Evolutionary conservation across 306 rosid genomes (phyloP), one percentile per base, ranked within the genome.

Genomic region (Cucurbita ficifolia): DNA sequence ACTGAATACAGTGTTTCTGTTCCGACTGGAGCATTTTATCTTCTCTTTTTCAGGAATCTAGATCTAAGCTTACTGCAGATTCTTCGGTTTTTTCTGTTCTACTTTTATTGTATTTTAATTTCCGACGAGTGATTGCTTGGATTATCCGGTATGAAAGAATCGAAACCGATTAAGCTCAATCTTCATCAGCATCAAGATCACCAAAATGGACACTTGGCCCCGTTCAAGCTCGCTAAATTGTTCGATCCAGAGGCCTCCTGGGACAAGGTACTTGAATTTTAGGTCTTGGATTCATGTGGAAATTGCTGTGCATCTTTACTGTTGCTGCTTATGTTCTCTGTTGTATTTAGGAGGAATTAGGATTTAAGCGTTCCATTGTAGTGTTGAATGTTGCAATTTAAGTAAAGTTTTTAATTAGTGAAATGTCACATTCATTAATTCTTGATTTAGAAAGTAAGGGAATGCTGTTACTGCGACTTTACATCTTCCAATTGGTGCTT

Each of bases 201-300:
- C 83, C 97, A 83, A 83, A 91, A 89, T 54, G 99, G 97, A 24
- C 99, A 95, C 83, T 85, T 85, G 67, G 86, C 99, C 49, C 92
- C 96, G 69, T 91, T 90, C 83, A 95, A 84, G 84, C 85, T 91
- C 79, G 90, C 97, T 60, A 91, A 89, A 85, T 80, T 95, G 81
- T 82, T 95, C 75, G 97, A 91, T 85, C 97, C 99, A 11, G 99
- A 95, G 79, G 96, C 97, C 79, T 91, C 99, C 0, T 91, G 99
- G 99, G 99, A 95, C 79, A 95, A 95, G 99, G 99, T 95, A 80
- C 46, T 76, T 36, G 51, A 18, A 5, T 82, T 74, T 62, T 73
- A 71, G 6, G 35, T 17, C 4, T 49, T 63, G 49, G 48, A 57
- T 74, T 29, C 10, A 7, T 14, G 24, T 45, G 6, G 5, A 14